Base-by-base conservation (phyloP, 306 rosid species). In the Neltuma alba region DNA sequence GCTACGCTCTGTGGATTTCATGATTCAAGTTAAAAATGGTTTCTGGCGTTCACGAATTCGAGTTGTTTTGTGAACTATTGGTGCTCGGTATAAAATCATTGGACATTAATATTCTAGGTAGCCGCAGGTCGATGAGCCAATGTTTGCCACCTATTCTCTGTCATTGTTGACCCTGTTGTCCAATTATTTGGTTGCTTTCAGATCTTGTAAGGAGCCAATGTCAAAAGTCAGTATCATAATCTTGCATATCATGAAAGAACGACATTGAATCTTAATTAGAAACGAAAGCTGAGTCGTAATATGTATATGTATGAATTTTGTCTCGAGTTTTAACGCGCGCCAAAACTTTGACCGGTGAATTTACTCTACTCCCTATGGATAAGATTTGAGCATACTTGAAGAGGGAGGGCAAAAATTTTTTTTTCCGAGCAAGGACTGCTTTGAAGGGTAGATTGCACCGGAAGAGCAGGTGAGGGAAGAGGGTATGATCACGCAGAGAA, bases 381-480 rank as follows among this genome's bases (percentile, higher is more conserved):
- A 61, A 45, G 75, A 28, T 70, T 47, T 70, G 18, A 45, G 30
- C 61, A 21, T 9, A 23, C 62, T 23, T 55, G 23, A 9, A 9
- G 62, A 55, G 6, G 14, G 15, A 21, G 31, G 28, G 30, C 1
- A n/a, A 8, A n/a, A 52, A n/a, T n/a, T n/a, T n/a, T n/a, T n/a
- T n/a, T n/a, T n/a, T n/a, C n/a, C n/a, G n/a, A n/a, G n/a, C n/a
- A n/a, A n/a, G n/a, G n/a, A n/a, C n/a, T 34, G 38, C 37, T 80
- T 86, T 80, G 89, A 90, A 66, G 74, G 83, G 84, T 80, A 81
- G 89, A 40, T 86, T 78, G 78, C 74, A 41, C 25, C 48, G 65
- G 90, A 83, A 84, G 65, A 55, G 70, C 77, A 83, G 89, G 45
- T 85, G 81, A 57, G n/a, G 44, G 9, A 36, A 30, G 47, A 31